phyloP scores from a whole-genome alignment of 78 protist genomes.

The Mastigamoeba balamuthi region DNA sequence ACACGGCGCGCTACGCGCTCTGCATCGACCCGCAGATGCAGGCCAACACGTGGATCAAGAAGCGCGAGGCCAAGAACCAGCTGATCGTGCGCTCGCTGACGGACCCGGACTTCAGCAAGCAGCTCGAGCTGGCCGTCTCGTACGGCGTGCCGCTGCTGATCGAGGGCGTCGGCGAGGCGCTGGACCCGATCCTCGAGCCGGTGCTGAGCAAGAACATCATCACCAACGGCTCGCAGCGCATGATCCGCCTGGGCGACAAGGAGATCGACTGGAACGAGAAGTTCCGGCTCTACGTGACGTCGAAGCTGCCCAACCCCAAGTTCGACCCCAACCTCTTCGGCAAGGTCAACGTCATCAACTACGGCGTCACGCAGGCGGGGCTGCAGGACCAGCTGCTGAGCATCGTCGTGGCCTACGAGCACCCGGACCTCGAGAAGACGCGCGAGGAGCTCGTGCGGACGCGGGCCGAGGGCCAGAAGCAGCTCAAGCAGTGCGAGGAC shows the following conservation, averaged over 20 bases:
- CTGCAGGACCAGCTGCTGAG: slow-evolving; percentile 79
- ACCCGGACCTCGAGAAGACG: slow-evolving; percentile 42
- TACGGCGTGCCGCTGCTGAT: slow-evolving; percentile 77
- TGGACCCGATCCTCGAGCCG: slow-evolving; percentile 83
- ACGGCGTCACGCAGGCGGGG: slow-evolving; percentile 69
- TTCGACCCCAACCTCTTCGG: slow-evolving; percentile 70
- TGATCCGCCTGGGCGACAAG: slow-evolving; percentile 62
- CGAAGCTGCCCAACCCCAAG: slow-evolving; percentile 73
- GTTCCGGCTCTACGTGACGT: slow-evolving; percentile 49
- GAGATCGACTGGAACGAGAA: slow-evolving; percentile 57
- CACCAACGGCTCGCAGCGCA: background rate
- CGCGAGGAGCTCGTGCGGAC: slow-evolving; percentile 31
- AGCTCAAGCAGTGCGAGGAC: slow-evolving; percentile 81
- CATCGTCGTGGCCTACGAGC: slow-evolving; percentile 57
- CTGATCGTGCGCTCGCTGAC: slow-evolving; percentile 48
- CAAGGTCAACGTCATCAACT: slow-evolving; percentile 70
- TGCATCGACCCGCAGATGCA: slow-evolving; percentile 92
- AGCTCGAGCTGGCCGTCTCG: slow-evolving; percentile 58
- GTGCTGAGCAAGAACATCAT: slow-evolving; percentile 58
- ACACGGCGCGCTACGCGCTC: slow-evolving; percentile 65
- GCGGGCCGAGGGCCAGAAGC: slow-evolving; percentile 32
- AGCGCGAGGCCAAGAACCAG: slow-evolving; percentile 15
- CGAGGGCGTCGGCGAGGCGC: slow-evolving; percentile 72
- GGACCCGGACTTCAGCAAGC: slow-evolving; percentile 26
- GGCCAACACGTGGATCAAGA: slow-evolving; percentile 82